Base-by-base conservation (phyloP, 495 filamentous ascomycete genomes). In the Terfezia claveryi region DNA sequence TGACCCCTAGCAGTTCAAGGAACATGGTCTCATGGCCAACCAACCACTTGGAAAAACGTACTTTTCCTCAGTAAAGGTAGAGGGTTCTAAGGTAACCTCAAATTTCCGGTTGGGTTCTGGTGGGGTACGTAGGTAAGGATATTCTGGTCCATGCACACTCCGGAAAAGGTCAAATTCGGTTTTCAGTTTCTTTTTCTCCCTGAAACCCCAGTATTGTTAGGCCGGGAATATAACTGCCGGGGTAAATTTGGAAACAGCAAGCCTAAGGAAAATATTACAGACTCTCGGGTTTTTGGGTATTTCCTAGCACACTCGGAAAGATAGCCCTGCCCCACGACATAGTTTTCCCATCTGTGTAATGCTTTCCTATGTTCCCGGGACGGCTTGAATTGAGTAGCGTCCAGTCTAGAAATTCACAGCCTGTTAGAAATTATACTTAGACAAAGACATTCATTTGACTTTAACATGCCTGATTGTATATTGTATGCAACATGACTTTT, bases 311-410 rank as follows among this genome's bases (percentile, higher is more conserved):
- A 79, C 62, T 85, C 81, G 54, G 79, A 75, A 53, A 76, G 74
- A 64, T 94, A 96, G 37, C 74, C 73, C 16, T 82, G 79, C 36
- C 91, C 91, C 32, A 91, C 71, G 41, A 96, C 70, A 69, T 81
- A 81, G 60, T 74, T 82, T 66, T 88, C 93, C 82, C 93, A 95
- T 59, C 81, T 80, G 71, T 95, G 87, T 61, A 94, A 68, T 12
- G 85, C 78, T 63, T 91, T 84, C 41, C 92, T 75, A 61, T 96
- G 92, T 62, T 88, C 84, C 67, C 77, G 82, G 51, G 77, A 73
- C 49, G 89, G 69, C 60, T 78, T 77, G 68, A 84, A 91, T 38
- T 71, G 70, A 10, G 72, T 67, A 7, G 80, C 82, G 64, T 89
- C 80, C 50, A 95, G 73, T 54, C 79, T 81, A 54, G 53, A 58